Evolutionary conservation across 2,329 filamentous ascomycete species (phyloP).

Genomic region (Scortechinia acanthostroma): DNA sequence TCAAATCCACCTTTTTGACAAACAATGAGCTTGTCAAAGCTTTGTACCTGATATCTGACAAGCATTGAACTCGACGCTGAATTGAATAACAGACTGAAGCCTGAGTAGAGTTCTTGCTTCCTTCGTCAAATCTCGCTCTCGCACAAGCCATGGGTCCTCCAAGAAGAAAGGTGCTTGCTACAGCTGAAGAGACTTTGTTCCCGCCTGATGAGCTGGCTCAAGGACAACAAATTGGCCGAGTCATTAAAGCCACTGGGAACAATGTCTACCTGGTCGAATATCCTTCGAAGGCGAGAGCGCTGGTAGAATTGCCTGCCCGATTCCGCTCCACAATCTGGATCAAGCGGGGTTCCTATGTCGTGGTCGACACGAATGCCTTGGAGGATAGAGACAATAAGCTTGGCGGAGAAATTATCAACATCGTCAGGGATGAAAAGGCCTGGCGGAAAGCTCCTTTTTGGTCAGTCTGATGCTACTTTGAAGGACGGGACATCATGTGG

Average conservation of each 20-base stretch:
- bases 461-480: slow-evolving; percentile 34
- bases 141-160: not conserved
- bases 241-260: slow-evolving; percentile 54
- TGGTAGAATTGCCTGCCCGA: slow-evolving; percentile 20
- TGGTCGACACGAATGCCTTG: slow-evolving; percentile 64
- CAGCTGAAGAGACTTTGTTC: slow-evolving; percentile 6
- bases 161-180: not conserved
- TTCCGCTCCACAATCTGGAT: slow-evolving; percentile 94
- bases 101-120: no score
- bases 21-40: no score
- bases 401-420: slow-evolving; percentile 82
- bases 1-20: no score
- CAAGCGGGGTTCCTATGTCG: slow-evolving; percentile 77
- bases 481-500: slow-evolving; percentile 1
- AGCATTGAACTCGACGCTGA: no score
- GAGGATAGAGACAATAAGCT: slow-evolving; percentile 71
- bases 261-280: slow-evolving; percentile 55
- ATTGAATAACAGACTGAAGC: no score
- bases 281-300: slow-evolving; percentile 17
- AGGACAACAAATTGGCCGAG: slow-evolving; percentile 49
- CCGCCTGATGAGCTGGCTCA: slow-evolving; percentile 28
- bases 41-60: no score
- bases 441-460: slow-evolving; percentile 90
- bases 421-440: slow-evolving; percentile 81
- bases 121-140: not conserved